Base-by-base conservation (phyloP, 495 filamentous ascomycete species). In the Aspergillus asperescens region DNA sequence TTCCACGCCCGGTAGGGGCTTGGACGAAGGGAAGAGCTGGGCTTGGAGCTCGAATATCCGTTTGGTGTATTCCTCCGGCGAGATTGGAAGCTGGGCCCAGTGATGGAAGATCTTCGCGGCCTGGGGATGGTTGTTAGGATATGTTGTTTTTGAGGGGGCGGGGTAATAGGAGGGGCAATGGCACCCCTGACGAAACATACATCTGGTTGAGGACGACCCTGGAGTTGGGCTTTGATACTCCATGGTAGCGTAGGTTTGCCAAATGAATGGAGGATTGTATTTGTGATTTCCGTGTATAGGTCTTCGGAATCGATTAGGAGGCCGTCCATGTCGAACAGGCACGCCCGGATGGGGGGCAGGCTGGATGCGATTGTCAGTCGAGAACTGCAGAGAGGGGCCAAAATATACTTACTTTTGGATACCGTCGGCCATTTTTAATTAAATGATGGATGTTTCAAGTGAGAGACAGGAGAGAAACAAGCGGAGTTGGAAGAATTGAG, bases 281-380 rank as follows among this genome's bases (percentile, higher is more conserved):
- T 96, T 23, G 88, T 86, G 67, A 85, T 86, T 20, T 80, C 65
- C 0, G 89, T 93, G 74, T 97, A 97, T 51, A 86, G 79, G 66
- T 99, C 94, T 62, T 99, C 93, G 13, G 89, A 89, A 70, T 97
- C 84, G 56, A 98, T 84, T 16, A 98, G 79, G 23, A 98, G 84
- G 37, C 93, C 93, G 65, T 98, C 93, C 90, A 98, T 95, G 77
- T 98, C 93, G 64, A 99, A 99, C 52, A 99, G 84, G 71, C 90
- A 96, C 52, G 93, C 93, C 50, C 89, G 81, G 50, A 97, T 80
- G 40, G 85, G 84, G 20, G 89, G 89, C 20, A 84, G 78, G 55
- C 84, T 87, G 31, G 32, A 44, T 23, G 50, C 29, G 25, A 24
- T 19, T 46, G 59, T 62, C 39, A 64, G 55, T 54, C n/a, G 16